Conservation (phyloP, 2,329 filamentous ascomycete genomes). For the Davidsoniella eucalypti region DNA sequence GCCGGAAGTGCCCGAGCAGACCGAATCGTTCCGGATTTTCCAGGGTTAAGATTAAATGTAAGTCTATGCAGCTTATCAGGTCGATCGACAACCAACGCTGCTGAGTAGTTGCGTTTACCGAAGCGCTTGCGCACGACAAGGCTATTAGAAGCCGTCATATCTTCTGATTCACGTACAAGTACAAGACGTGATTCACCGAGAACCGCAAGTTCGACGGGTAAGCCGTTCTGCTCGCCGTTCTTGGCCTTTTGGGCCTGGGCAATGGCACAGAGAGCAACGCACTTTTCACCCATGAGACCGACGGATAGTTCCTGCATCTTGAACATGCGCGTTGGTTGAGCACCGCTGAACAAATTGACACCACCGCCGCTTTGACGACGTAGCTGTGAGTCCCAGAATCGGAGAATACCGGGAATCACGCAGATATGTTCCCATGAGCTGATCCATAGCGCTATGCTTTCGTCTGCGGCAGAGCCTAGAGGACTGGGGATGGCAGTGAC, state of each 20-base stretch:
- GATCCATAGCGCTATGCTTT: slow-evolving; percentile 40
- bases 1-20: slow-evolving; percentile 15
- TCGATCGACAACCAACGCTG: slow-evolving; percentile 37
- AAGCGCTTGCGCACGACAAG: slow-evolving; percentile 19
- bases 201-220: slow-evolving; percentile 37
- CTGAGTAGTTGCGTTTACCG: slow-evolving; percentile 21
- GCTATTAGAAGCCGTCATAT: slow-evolving; percentile 24
- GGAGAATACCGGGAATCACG: slow-evolving; percentile 35
- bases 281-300: slow-evolving; percentile 40
- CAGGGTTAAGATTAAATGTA: slow-evolving; percentile 34
- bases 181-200: slow-evolving; percentile 40
- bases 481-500: slow-evolving; percentile 29
- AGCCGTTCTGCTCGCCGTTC: slow-evolving; percentile 20
- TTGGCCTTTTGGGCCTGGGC: slow-evolving; percentile 19
- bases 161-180: slow-evolving; percentile 36
- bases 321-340: slow-evolving; percentile 38
- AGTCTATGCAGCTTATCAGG: slow-evolving; percentile 24
- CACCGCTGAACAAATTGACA: slow-evolving; percentile 38
- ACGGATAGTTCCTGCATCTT: slow-evolving; percentile 35
- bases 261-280: slow-evolving; percentile 33
- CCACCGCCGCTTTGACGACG: slow-evolving; percentile 33
- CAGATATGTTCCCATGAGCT: slow-evolving; percentile 39
- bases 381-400: slow-evolving; percentile 44
- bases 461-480: slow-evolving; percentile 29
- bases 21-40: slow-evolving; percentile 24